phyloP scores from a whole-genome alignment of 805 yeast species.

The Komagataella mondaviorum region DNA sequence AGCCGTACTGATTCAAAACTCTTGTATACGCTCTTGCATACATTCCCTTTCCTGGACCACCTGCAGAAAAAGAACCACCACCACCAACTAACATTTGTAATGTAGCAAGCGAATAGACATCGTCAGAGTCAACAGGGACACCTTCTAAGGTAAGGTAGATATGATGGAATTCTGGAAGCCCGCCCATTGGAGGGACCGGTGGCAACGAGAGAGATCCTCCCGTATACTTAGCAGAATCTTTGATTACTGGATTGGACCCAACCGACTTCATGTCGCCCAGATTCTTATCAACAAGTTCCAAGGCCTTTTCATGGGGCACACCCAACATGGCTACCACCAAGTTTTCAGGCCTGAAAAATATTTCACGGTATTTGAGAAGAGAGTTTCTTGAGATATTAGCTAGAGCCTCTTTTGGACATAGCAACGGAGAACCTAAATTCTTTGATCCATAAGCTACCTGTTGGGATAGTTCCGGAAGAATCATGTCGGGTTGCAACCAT shows the following conservation, averaged over 20 bases:
- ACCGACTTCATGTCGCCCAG: constrained; percentile 45
- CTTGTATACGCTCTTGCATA: constrained; percentile 86
- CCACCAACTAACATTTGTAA: constrained; percentile 89
- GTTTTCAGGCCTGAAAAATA: constrained; percentile 66
- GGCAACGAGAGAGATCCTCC: constrained; percentile 48
- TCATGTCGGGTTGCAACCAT: constrained; percentile 68
- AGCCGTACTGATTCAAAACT: constrained; percentile 83
- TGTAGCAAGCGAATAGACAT: constrained; percentile 81
- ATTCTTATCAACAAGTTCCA: constrained; percentile 44
- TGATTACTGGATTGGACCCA: constrained; percentile 12
- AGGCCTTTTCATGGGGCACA: constrained; percentile 55
- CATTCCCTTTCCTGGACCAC: constrained; percentile 99
- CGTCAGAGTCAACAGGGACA: constrained; percentile 67
- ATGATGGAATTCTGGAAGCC: constrained; percentile 70
- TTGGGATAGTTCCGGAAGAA: constrained; percentile 84
- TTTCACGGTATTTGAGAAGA: constrained; percentile 42
- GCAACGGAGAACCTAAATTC: constrained; percentile 76
- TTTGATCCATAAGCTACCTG: constrained; percentile 60
- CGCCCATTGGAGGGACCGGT: constrained; percentile 42
- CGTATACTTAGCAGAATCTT: constrained; percentile 34
- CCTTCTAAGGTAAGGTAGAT: constrained; percentile 85
- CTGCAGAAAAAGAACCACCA: constrained; percentile 95
- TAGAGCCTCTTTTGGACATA: constrained; percentile 65
- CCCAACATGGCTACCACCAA: constrained; percentile 85
- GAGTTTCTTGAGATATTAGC: constrained; percentile 36